phyloP scores from a whole-genome alignment of 2,329 filamentous ascomycete species.

The Amesomyces nigricolor region DNA sequence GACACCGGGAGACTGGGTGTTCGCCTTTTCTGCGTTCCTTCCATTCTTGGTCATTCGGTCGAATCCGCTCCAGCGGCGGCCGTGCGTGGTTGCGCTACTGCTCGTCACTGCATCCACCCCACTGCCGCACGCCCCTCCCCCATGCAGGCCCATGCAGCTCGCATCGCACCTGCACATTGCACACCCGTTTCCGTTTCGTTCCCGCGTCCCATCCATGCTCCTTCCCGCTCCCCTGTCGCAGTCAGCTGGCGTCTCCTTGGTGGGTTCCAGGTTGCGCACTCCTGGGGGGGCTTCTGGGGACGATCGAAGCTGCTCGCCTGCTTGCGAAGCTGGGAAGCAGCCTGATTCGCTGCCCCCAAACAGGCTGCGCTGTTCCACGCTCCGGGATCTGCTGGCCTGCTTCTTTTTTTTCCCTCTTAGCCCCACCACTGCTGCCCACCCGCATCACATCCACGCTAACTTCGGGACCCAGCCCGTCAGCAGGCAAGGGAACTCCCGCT shows the following conservation, averaged over 20 bases:
- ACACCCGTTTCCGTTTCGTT: slow-evolving; percentile 15
- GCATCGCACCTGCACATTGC: slow-evolving; percentile 11
- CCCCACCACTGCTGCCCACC: slow-evolving; percentile 16
- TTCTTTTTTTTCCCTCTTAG: slow-evolving; percentile 16
- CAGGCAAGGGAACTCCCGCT: slow-evolving; percentile 27
- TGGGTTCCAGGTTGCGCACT: not conserved
- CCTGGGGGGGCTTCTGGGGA: not conserved
- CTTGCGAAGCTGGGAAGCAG: not conserved
- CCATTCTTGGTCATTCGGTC: slow-evolving; percentile 18
- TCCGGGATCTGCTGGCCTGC: slow-evolving; percentile 3
- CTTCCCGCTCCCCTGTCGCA: slow-evolving; percentile 10
- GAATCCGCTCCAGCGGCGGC: slow-evolving; percentile 13
- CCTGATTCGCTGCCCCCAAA: slow-evolving; percentile 13
- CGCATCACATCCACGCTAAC: slow-evolving; percentile 25
- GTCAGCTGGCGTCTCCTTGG: slow-evolving; percentile 18
- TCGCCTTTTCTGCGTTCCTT: slow-evolving; percentile 7
- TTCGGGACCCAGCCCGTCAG: slow-evolving; percentile 25
- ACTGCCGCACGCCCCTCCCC: not conserved
- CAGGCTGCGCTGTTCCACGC: slow-evolving; percentile 10
- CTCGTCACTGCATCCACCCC: slow-evolving; percentile 1
- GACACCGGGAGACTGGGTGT: not conserved
- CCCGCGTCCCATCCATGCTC: slow-evolving; percentile 12
- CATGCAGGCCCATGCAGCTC: slow-evolving; percentile 6
- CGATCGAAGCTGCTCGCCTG: slow-evolving; percentile 14
- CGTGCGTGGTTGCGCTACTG: slow-evolving; percentile 7